A percentile compares a stretch with the other conserved stretches of the same genome.
Evolutionary conservation across 2,329 filamentous ascomycete genomes (phyloP).

Genomic region (Fusarium sp.): DNA sequence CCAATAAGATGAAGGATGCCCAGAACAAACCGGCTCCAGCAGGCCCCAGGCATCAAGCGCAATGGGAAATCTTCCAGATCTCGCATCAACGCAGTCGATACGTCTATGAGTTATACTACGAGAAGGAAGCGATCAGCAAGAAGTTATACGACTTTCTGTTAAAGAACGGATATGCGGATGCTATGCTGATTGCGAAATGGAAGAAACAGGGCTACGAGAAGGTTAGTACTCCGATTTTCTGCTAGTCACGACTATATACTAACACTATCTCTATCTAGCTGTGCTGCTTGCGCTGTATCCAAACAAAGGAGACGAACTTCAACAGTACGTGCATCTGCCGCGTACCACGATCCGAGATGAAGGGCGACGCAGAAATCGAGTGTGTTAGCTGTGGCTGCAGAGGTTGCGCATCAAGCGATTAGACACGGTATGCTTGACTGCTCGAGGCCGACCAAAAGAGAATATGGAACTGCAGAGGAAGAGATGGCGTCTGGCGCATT

Average conservation of each 20-base stretch:
- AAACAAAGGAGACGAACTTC: conserved; percentile 99
- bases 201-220: conserved; percentile 99
- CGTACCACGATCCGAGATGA: conserved; percentile 89
- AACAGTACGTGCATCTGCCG: conserved; percentile 97
- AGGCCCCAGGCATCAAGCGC: conserved; percentile 86
- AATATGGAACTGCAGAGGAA: conserved; percentile 12
- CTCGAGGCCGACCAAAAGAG: neutral
- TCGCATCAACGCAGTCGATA: conserved; percentile 92
- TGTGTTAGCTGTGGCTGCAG: conserved; percentile 96
- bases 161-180: conserved; percentile 96
- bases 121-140: conserved; percentile 95
- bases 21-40: conserved; percentile 88
- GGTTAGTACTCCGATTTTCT: conserved; percentile 64
- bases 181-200: conserved; percentile 98
- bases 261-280: conserved; percentile 65
- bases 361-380: conserved; percentile 90
- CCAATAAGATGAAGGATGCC: conserved; percentile 94
- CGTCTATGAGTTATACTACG: conserved; percentile 97
- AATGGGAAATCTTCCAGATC: conserved; percentile 99
- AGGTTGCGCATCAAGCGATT: conserved; percentile 90
- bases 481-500: conserved; percentile 47
- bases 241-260: conserved; percentile 33
- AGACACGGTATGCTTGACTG: conserved; percentile 31
- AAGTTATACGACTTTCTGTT: conserved; percentile 94
- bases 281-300: conserved; percentile 94